Conservation (phyloP, 2,329 filamentous ascomycete genomes). For the Ophiobolus disseminans region DNA sequence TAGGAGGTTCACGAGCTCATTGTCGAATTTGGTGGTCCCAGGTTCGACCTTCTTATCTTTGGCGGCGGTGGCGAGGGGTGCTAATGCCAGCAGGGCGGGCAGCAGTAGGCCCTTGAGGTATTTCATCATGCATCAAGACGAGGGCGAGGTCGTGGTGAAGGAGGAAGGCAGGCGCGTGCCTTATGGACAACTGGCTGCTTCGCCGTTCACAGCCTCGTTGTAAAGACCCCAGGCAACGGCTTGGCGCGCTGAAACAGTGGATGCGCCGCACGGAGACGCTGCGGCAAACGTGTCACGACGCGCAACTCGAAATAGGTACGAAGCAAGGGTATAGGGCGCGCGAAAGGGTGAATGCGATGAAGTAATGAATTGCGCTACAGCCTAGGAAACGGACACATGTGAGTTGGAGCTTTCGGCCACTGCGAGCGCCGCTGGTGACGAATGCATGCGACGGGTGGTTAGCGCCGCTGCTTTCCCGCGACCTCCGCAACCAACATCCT, state of each 20-base stretch:
- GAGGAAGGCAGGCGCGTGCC: constrained; percentile 20
- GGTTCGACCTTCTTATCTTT: constrained; percentile 73
- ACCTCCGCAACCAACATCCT: too few relatives aligned
- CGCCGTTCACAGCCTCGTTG: constrained; percentile 38
- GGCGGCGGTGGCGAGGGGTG: constrained; percentile 38
- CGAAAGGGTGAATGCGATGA: neutral
- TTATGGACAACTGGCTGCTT: constrained; percentile 47
- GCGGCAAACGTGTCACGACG: constrained; percentile 8
- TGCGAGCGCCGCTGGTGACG: neutral
- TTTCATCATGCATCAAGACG: constrained; percentile 50
- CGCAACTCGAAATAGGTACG: neutral
- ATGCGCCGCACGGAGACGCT: constrained; percentile 32
- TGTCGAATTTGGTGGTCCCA: constrained; percentile 68
- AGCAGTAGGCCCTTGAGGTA: constrained; percentile 52
- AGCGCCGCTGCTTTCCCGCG: too few relatives aligned
- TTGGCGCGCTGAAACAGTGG: constrained; percentile 43
- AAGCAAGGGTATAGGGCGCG: neutral
- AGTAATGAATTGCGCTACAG: neutral
- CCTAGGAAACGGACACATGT: neutral
- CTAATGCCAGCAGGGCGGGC: constrained; percentile 59
- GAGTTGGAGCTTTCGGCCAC: neutral
- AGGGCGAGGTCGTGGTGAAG: constrained; percentile 20
- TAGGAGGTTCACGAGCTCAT: constrained; percentile 72
- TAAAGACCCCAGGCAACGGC: constrained; percentile 37
- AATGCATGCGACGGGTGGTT: too few relatives aligned